These are phyloP conservation scores for Collybia mongolica DNA, from an alignment of 768 basidiomycete species.

Conservation along the genomic window DNA sequence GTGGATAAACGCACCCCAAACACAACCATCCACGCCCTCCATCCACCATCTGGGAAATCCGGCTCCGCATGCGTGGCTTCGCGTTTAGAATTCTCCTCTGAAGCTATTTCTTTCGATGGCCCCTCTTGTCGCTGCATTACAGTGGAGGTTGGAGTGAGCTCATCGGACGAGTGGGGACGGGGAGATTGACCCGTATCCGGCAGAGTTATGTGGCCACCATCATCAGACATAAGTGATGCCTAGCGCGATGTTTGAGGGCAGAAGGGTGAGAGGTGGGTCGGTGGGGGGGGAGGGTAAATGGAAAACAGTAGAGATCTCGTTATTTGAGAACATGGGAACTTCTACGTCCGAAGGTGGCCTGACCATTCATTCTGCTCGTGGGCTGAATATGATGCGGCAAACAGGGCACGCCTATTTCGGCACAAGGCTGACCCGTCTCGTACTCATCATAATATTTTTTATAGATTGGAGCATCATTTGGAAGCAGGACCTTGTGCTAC, in stretches of 20 bases:
- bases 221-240: background rate
- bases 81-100: background rate
- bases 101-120: background rate
- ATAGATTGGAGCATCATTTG: too few relatives aligned
- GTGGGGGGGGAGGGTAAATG: background rate
- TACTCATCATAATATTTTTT: too few relatives aligned
- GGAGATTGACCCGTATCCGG: background rate
- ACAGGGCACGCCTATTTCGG: too few relatives aligned
- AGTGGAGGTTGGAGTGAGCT: background rate
- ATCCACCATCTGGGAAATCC: conserved; percentile 43
- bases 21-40: conserved; percentile 43
- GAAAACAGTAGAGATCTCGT: background rate
- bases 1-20: conserved; percentile 33
- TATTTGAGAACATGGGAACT: background rate
- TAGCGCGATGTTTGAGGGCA: background rate
- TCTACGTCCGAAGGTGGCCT: too few relatives aligned
- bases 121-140: background rate
- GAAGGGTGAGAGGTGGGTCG: too few relatives aligned
- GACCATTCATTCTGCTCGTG: too few relatives aligned
- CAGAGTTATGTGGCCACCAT: background rate
- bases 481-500: too few relatives aligned
- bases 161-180: background rate
- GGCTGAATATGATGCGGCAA: too few relatives aligned
- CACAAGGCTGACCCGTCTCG: too few relatives aligned
- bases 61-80: conserved; percentile 2